phyloP scores from a whole-genome alignment of 305 asterid species.

The Solanum chacoense region DNA sequence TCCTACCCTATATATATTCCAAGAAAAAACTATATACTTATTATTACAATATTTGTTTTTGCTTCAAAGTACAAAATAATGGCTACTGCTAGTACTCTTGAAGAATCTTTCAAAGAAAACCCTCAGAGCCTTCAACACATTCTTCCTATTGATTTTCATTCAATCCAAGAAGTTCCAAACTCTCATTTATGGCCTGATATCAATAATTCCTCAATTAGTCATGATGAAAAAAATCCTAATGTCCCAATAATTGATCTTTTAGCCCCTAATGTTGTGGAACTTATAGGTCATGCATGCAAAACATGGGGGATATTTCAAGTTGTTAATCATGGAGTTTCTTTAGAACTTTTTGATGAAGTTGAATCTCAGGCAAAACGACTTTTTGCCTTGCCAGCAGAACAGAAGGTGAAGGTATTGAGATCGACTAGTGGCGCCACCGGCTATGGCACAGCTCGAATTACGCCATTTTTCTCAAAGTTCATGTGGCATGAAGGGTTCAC shows the following conservation, averaged over 20 bases:
- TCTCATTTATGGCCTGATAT: slow-evolving; percentile 41
- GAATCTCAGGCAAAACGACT: slow-evolving; percentile 38
- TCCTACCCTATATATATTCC: background rate
- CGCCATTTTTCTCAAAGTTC: slow-evolving; percentile 45
- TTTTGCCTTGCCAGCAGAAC: slow-evolving; percentile 37
- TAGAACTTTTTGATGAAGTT: slow-evolving; percentile 26
- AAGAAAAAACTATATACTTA: background rate
- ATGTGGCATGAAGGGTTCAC: slow-evolving; percentile 97
- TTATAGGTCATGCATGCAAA: slow-evolving; percentile 41
- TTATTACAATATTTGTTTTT: background rate
- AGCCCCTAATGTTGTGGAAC: slow-evolving; percentile 33
- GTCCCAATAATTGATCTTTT: slow-evolving; percentile 37
- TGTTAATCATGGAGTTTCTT: slow-evolving; percentile 41
- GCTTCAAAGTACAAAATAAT: background rate
- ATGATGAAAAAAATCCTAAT: background rate
- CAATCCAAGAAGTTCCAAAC: slow-evolving; percentile 37
- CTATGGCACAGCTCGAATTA: slow-evolving; percentile 58
- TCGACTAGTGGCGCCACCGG: slow-evolving; percentile 50
- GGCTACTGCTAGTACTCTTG: slow-evolving; percentile 45
- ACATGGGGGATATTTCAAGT: slow-evolving; percentile 65
- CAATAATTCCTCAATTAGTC: background rate
- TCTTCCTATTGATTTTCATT: slow-evolving; percentile 57
- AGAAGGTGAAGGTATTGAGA: slow-evolving; percentile 36
- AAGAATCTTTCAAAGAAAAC: slow-evolving; percentile 36
- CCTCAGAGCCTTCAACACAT: slow-evolving; percentile 33